Evolutionary conservation across 345 rosid species (phyloP), one percentile per base, ranked within the genome.

Genomic region (Raphanus sativus): DNA sequence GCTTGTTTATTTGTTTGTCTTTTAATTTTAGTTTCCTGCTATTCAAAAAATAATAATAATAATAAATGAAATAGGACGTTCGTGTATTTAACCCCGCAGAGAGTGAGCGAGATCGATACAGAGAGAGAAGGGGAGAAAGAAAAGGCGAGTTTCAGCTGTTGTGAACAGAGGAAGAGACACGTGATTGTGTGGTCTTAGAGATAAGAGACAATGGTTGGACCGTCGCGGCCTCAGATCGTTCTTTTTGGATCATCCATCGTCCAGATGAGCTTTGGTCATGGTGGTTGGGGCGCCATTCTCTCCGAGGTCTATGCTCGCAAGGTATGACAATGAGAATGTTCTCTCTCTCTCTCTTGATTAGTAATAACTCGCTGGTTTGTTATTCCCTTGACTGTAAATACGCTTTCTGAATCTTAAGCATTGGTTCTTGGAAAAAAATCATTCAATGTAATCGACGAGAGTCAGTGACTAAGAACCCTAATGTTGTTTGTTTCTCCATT

Each of bases 201-300:
- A 50, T 24, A 21, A 65, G 68, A 26, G 68, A 59, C 21, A 59
- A 95, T 92, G 97, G 98, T 84, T 85, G 96, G 93, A 85, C 98
- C 96, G 0, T 50, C 71, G 2, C 82, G 99, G 75, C 97, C 96
- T 64, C 98, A 89, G 86, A 89, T 96, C 74, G 93, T 96, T 71
- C 90, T 96, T 36, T 96, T 96, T 58, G 99, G 98, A 56, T 96
- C 99, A 6, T 96, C 99, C 81, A 93, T 93, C 63, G 99, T 93
- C 60, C 98, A 93, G 79, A 90, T 89, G 75, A 85, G 98, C 85
- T 96, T 86, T 81, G 85, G 91, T 80, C 90, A 89, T 79, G 91
- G 86, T 73, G 98, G 99, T 42, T 96, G 98, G 99, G 99, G 97
- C 0, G 87, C 98, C 58, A 85, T 88, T 75, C 94, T 93, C 78